Conservation (phyloP, 208 protist genomes). For the Herpetomonas tarakana region DNA sequence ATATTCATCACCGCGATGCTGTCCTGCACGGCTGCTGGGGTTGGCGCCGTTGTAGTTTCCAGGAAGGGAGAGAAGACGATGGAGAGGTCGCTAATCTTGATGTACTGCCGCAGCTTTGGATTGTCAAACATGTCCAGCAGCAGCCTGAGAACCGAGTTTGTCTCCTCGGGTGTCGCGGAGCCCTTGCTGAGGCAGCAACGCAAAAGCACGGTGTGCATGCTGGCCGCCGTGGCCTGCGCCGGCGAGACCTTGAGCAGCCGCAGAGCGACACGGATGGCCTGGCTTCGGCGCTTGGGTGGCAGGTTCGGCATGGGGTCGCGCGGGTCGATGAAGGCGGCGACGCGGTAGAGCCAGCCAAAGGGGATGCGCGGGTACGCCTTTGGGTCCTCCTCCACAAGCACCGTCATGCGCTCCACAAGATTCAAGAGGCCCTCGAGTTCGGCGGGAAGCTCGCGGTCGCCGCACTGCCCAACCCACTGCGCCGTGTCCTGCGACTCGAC, state of each 20-base stretch:
- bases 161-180: conserved; percentile 53
- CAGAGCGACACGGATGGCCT: conserved; percentile 56
- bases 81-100: conserved; percentile 62
- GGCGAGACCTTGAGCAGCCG: conserved; percentile 32
- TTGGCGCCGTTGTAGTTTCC: conserved; percentile 23
- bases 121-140: conserved; percentile 68
- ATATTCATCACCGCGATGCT: conserved; percentile 63
- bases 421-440: conserved; percentile 68
- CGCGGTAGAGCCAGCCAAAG: conserved; percentile 83
- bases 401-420: conserved; percentile 53
- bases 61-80: conserved; percentile 80
- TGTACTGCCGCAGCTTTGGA: conserved; percentile 64
- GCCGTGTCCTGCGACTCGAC: conserved; percentile 22
- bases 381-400: conserved; percentile 35
- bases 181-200: conserved; percentile 66
- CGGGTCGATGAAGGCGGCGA: conserved; percentile 53
- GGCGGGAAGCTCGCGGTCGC: conserved; percentile 63
- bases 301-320: conserved; percentile 38
- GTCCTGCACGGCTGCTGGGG: conserved; percentile 15
- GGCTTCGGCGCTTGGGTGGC: conserved; percentile 45
- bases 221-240: conserved; percentile 38
- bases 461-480: conserved; percentile 60
- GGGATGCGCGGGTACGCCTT: conserved; percentile 57
- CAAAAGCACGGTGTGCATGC: conserved; percentile 62
- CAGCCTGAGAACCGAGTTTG: conserved; percentile 47